Percentiles rank a stretch among this genome's conserved stretches.
These are phyloP conservation scores for Zizania latifolia DNA, from an alignment of 176 grass and related monocot genomes.

Conservation along the genomic window DNA sequence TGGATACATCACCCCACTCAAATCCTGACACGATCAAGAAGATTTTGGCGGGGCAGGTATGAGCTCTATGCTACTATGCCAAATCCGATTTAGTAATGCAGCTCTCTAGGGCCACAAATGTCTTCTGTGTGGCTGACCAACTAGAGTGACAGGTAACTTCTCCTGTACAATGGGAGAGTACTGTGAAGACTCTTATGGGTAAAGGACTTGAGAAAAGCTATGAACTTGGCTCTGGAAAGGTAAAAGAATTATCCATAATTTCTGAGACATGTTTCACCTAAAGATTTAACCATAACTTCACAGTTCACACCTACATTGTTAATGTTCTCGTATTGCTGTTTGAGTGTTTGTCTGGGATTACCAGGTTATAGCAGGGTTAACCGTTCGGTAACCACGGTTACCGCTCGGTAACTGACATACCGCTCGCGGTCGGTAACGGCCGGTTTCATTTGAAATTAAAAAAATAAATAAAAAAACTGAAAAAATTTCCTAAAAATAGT, in stretches of 20 bases:
- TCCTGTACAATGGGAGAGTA: slow-evolving; percentile 85
- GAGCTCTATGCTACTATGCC: neutral
- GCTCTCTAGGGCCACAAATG: neutral
- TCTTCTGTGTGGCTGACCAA: slow-evolving; percentile 3
- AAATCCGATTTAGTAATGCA: neutral
- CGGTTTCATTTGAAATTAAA: too few relatives aligned
- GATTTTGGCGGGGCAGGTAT: slow-evolving; percentile 73
- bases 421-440: too few relatives aligned
- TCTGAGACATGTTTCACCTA: neutral
- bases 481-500: too few relatives aligned
- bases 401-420: too few relatives aligned
- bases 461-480: too few relatives aligned
- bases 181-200: slow-evolving; percentile 71
- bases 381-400: too few relatives aligned
- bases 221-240: slow-evolving; percentile 98
- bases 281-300: neutral
- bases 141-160: slow-evolving; percentile 61
- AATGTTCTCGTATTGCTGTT: neutral
- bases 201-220: slow-evolving; percentile 95
- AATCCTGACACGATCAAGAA: slow-evolving; percentile 80
- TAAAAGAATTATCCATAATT: slow-evolving; percentile 23
- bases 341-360: neutral
- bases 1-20: slow-evolving; percentile 73
- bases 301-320: neutral
- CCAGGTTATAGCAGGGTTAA: slow-evolving; percentile 94